Evolutionary conservation across 352 stramenopile genomes (phyloP), one percentile per base, ranked within the genome.

Genomic region (Thraustochytrium sp.): DNA sequence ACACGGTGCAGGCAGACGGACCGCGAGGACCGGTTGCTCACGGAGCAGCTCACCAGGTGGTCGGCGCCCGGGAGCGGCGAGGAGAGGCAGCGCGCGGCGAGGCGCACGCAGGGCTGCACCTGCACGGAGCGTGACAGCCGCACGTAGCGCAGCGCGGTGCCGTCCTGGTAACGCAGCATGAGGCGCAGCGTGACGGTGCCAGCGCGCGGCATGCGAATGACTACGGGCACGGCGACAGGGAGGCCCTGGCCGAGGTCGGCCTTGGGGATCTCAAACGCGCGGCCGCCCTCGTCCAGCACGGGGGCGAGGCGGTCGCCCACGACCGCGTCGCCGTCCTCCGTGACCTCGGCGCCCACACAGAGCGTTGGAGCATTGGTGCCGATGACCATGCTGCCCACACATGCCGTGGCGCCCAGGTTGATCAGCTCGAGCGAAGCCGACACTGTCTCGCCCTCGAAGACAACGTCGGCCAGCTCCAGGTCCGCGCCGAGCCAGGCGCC

Each of bases 401-500:
- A 46, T 16, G 48, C n/a, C 34, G 49, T 72, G 29, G 31, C 36
- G 51, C 68, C 68, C n/a, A 68, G 68, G 53, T 80, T 80, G 31
- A 80, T 64, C 21, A 80, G 46, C 13, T 72, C 42, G 23, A 80
- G 31, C n/a, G 4, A 29, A 8, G 68, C n/a, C 26, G 5, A 16
- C 48, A 80, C 29, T 16, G 40, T 46, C 38, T 80, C 48, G 11
- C 68, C 68, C 53, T 80, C 68, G 13, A 65, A 68, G 37, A 63
- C 68, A 9, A 11, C 13, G 13, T 80, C 18, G 16, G 68, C n/a
- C 11, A 80, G 37, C 13, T 80, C 36, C 23, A 80, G 31, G 5
- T 80, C 68, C 5, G 68, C 68, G 23, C 68, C 68, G 31, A 80
- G 68, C 68, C 68, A 80, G n/a, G 68, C 68, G 18, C 44, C 16